These are phyloP conservation scores for Pseudodiploospora longispora DNA, from an alignment of 2,329 filamentous ascomycete genomes.

Conservation along the genomic window DNA sequence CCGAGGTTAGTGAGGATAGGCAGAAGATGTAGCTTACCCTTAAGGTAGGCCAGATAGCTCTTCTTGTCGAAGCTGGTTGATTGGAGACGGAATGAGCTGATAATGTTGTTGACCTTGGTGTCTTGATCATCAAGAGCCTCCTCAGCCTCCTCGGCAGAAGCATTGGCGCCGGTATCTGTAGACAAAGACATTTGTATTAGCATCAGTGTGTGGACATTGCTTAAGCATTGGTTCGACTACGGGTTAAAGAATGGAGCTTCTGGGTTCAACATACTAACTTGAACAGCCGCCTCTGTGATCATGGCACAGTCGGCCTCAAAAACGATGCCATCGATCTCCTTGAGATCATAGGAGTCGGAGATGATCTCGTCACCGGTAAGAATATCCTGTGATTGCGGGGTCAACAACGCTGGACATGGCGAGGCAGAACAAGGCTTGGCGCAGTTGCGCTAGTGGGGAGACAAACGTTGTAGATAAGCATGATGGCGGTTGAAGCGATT, in stretches of 20 bases:
- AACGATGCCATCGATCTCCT: slow-evolving; percentile 67
- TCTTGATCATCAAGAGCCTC: slow-evolving; percentile 63
- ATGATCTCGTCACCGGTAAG: slow-evolving; percentile 89
- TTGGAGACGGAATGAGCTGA: slow-evolving; percentile 85
- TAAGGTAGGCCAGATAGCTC: slow-evolving; percentile 72
- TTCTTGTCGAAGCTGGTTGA: slow-evolving; percentile 81
- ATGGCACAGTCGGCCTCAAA: slow-evolving; percentile 91
- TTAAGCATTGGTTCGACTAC: background rate
- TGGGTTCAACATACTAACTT: slow-evolving; percentile 52
- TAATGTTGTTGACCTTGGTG: slow-evolving; percentile 82
- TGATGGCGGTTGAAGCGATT: slow-evolving; percentile 40
- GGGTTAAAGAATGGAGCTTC: background rate
- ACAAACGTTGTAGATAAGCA: slow-evolving; percentile 66
- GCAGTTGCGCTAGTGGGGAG: slow-evolving; percentile 1
- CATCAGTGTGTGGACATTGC: background rate
- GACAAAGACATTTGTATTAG: background rate
- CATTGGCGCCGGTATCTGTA: slow-evolving; percentile 85
- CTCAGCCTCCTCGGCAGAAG: slow-evolving; percentile 83
- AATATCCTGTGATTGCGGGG: slow-evolving; percentile 59
- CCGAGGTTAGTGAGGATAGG: background rate
- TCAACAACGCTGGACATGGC: slow-evolving; percentile 11
- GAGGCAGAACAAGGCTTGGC: slow-evolving; percentile 7
- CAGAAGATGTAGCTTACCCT: slow-evolving; percentile 46
- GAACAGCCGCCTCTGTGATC: slow-evolving; percentile 70
- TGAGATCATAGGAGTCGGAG: slow-evolving; percentile 86